phyloP scores from a whole-genome alignment of 768 basidiomycete species.

The Hericium rajendrae region DNA sequence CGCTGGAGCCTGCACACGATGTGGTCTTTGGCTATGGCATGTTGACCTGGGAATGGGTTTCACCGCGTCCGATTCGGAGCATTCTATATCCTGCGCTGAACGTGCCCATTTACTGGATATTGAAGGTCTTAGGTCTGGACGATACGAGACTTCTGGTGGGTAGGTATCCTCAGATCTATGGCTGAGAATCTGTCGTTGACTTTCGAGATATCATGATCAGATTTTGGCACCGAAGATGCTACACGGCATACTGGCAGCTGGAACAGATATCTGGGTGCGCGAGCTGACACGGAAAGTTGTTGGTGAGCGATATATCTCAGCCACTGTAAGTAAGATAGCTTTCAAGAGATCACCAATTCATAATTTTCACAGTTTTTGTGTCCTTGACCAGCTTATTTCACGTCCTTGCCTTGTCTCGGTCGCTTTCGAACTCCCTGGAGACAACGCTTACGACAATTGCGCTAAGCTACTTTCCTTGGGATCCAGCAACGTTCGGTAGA shows the following conservation, averaged over 20 bases:
- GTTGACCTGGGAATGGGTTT: conserved; percentile 94
- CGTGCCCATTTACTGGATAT: conserved; percentile 63
- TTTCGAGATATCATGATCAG: conserved; percentile 28
- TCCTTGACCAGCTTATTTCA: conserved; percentile 86
- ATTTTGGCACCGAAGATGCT: conserved; percentile 65
- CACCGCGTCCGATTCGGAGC: conserved; percentile 61
- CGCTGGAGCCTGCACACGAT: conserved; percentile 85
- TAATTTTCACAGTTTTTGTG: conserved; percentile 45
- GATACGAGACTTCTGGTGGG: conserved; percentile 53
- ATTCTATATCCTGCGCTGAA: conserved; percentile 78
- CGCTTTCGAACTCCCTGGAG: conserved; percentile 89
- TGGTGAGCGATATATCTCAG: conserved; percentile 46
- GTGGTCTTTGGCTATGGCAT: conserved; percentile 87
- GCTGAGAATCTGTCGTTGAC: background rate
- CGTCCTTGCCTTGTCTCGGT: conserved; percentile 71
- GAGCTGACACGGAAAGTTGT: conserved; percentile 48
- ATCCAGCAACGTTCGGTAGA: conserved; percentile 11
- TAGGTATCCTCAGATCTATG: conserved; percentile 8
- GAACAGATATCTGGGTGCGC: conserved; percentile 70
- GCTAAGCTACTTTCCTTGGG: conserved; percentile 71
- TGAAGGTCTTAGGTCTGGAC: conserved; percentile 51
- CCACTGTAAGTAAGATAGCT: conserved; percentile 47
- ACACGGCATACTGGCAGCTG: conserved; percentile 67
- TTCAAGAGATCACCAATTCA: background rate
- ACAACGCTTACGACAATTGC: conserved; percentile 77